Evolutionary conservation across 2,329 filamentous ascomycete species (phyloP).

Genomic region (Colletotrichum godetiae): DNA sequence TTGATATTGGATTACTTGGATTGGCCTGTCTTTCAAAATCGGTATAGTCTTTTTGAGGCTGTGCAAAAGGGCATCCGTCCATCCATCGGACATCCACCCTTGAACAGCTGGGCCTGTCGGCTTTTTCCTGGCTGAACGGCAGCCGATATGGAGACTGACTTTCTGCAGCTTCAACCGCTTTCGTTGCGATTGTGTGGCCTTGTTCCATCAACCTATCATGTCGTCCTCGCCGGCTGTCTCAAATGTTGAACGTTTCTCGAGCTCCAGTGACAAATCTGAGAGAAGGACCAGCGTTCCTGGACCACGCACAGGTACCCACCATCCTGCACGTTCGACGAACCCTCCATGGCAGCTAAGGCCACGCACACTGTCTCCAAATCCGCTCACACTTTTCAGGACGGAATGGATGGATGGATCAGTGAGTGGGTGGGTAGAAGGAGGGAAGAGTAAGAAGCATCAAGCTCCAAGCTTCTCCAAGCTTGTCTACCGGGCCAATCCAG

Average conservation of each 20-base stretch:
- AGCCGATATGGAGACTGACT: not conserved
- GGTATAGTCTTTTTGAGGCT: slow-evolving; percentile 22
- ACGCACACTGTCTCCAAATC: slow-evolving; percentile 10
- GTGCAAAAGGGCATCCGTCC: slow-evolving; percentile 11
- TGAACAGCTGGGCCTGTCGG: not conserved
- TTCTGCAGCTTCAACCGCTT: slow-evolving; percentile 23
- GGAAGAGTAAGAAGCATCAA: not conserved
- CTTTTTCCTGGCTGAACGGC: not conserved
- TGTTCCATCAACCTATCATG: slow-evolving; percentile 4
- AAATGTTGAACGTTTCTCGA: not conserved
- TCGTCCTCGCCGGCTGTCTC: not conserved
- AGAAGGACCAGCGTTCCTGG: slow-evolving; percentile 19
- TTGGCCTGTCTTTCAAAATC: slow-evolving; percentile 16
- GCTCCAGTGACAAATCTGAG: slow-evolving; percentile 18
- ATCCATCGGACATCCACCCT: slow-evolving; percentile 1
- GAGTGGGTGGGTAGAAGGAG: not conserved
- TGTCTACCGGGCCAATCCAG: not conserved
- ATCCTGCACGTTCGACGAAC: slow-evolving; percentile 24
- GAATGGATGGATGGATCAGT: not conserved
- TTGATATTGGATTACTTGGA: not conserved
- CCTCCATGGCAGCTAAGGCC: slow-evolving; percentile 31
- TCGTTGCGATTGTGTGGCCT: not conserved
- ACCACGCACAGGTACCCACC: slow-evolving; percentile 1
- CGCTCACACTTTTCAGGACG: slow-evolving; percentile 8
- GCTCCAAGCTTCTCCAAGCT: slow-evolving; percentile 10